Conservation (phyloP, 2,329 filamentous ascomycete genomes). For the Camillea tinctor region DNA sequence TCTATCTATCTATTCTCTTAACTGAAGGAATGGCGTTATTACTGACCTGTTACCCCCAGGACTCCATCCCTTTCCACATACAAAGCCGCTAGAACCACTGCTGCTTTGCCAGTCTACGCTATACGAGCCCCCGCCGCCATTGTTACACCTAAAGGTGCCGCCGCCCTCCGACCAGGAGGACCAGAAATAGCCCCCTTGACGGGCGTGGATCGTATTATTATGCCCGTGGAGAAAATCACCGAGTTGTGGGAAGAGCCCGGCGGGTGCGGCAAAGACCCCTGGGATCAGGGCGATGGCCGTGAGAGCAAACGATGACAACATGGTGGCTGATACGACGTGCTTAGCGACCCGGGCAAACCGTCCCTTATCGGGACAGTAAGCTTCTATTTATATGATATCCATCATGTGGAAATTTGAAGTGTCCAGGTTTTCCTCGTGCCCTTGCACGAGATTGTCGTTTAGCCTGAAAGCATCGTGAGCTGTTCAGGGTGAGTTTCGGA, state of each 20-base stretch:
- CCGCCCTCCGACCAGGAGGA: constrained; percentile 36
- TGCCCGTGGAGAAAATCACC: constrained; percentile 17
- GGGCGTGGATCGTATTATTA: constrained; percentile 14
- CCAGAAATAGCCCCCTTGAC: constrained; percentile 28
- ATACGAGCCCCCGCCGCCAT: constrained; percentile 41
- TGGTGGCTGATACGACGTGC: constrained; percentile 8
- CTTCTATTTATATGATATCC: constrained; percentile 11
- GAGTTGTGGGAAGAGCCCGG: constrained; percentile 16
- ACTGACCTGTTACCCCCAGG: constrained; percentile 47
- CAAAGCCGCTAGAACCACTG: constrained; percentile 46
- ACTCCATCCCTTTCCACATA: constrained; percentile 59
- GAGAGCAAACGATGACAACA: constrained; percentile 25
- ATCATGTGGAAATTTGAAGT: constrained; percentile 4
- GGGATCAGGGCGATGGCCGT: constrained; percentile 23
- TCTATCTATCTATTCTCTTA: too few relatives aligned
- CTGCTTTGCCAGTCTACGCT: constrained; percentile 43
- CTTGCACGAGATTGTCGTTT: constrained; percentile 18
- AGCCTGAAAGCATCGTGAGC: constrained; percentile 28
- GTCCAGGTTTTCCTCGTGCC: constrained; percentile 2
- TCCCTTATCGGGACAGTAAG: neutral
- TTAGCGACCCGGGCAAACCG: neutral
- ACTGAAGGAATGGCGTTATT: too few relatives aligned
- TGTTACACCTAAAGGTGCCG: constrained; percentile 40
- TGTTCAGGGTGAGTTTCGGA: constrained; percentile 18
- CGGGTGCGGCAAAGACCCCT: constrained; percentile 21